Percentiles rank a stretch among this genome's conserved stretches.
Evolutionary conservation across 257 asterid genomes (phyloP).

Genomic region (Solanum sejunctum): DNA sequence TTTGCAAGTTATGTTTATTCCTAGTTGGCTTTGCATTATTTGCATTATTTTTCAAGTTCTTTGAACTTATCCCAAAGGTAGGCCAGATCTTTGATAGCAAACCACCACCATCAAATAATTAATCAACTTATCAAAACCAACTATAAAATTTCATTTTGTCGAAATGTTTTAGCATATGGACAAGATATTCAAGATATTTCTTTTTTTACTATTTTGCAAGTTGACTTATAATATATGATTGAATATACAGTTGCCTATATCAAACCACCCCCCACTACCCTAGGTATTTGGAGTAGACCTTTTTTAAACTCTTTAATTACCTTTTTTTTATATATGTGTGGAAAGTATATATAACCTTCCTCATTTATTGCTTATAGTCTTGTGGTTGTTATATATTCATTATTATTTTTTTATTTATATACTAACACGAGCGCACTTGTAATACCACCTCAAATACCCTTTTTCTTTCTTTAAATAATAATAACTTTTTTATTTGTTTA

Average conservation of each 20-base stretch:
- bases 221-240: background rate
- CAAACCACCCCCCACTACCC: background rate
- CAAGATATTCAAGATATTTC: background rate
- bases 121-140: background rate
- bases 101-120: background rate
- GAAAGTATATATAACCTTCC: background rate
- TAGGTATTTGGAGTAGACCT: background rate
- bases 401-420: background rate
- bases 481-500: background rate
- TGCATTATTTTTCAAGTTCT: background rate
- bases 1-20: background rate
- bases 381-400: background rate
- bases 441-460: background rate
- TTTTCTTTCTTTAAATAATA: background rate
- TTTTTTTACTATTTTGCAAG: background rate
- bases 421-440: background rate
- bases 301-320: background rate
- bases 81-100: slow-evolving; percentile 11
- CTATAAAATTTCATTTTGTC: background rate
- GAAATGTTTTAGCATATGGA: background rate
- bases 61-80: background rate
- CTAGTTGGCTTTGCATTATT: background rate
- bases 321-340: background rate
- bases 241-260: background rate
- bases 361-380: background rate